Conservation (phyloP, 768 basidiomycete species). For the Leccinum arenicola region DNA sequence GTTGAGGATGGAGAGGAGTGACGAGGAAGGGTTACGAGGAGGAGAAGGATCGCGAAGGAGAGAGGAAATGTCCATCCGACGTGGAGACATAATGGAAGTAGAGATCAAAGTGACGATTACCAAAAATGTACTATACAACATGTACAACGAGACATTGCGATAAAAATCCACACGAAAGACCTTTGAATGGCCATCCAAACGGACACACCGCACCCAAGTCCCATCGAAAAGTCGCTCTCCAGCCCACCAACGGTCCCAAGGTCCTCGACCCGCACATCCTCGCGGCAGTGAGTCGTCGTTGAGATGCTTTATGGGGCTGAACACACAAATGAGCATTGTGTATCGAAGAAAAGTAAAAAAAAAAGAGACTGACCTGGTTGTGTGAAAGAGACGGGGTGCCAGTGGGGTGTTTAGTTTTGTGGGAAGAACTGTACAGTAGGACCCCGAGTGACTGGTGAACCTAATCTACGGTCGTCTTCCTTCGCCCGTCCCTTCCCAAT, state of each 20-base stretch:
- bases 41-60: conserved; percentile 48
- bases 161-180: conserved; percentile 55
- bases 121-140: conserved; percentile 2
- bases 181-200: conserved; percentile 57
- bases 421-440: conserved; percentile 39
- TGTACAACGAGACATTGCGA: conserved; percentile 96
- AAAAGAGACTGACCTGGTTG: conserved; percentile 45
- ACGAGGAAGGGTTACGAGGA: conserved; percentile 20
- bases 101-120: neutral
- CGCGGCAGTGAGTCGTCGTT: conserved; percentile 73
- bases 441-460: conserved; percentile 37
- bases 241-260: conserved; percentile 85
- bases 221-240: conserved; percentile 68
- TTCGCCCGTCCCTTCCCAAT: conserved; percentile 38
- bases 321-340: neutral
- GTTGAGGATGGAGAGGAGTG: conserved; percentile 24
- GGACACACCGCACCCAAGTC: conserved; percentile 85
- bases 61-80: conserved; percentile 74
- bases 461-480: neutral
- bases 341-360: too few species aligned
- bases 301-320: conserved; percentile 71
- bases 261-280: conserved; percentile 79
- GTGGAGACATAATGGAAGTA: conserved; percentile 47
- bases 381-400: conserved; percentile 20
- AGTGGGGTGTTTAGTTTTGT: conserved; percentile 22